Evolutionary conservation across 2,329 filamentous ascomycete genomes (phyloP).

Genomic region (Thielaviopsis ethacetica): DNA sequence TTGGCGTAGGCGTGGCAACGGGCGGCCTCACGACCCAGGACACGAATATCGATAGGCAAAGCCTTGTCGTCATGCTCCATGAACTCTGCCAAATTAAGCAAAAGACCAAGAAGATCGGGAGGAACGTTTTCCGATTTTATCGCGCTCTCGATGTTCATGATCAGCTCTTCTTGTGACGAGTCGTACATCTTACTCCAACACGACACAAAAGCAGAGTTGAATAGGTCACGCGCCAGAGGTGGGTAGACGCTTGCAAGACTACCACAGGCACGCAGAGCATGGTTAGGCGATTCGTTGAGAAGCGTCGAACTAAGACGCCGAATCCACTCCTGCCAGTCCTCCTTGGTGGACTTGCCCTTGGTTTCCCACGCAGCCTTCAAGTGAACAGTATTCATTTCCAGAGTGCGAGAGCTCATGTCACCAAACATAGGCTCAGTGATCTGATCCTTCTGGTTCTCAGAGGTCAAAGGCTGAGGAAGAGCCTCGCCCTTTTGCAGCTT

Average conservation of each 20-base stretch:
- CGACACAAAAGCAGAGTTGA: slow-evolving; percentile 97
- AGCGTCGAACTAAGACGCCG: slow-evolving; percentile 90
- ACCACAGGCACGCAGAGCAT: slow-evolving; percentile 83
- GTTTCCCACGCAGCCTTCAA: slow-evolving; percentile 96
- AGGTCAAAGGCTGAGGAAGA: slow-evolving; percentile 85
- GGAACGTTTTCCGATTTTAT: slow-evolving; percentile 92
- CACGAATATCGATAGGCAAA: slow-evolving; percentile 88
- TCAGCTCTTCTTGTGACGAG: slow-evolving; percentile 90
- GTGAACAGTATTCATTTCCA: slow-evolving; percentile 95
- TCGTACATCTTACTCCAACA: slow-evolving; percentile 98
- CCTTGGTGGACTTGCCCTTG: slow-evolving; percentile 86
- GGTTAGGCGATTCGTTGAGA: slow-evolving; percentile 87
- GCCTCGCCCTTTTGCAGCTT: slow-evolving; percentile 92
- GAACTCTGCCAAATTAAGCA: slow-evolving; percentile 94
- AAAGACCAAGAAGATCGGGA: slow-evolving; percentile 81
- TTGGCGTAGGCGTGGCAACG: slow-evolving; percentile 98
- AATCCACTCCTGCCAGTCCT: slow-evolving; percentile 99
- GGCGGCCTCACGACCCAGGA: slow-evolving; percentile 83
- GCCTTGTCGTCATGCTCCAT: slow-evolving; percentile 99
- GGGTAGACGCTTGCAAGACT: slow-evolving; percentile 81
- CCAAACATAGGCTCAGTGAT: slow-evolving; percentile 66
- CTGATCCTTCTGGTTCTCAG: slow-evolving; percentile 59
- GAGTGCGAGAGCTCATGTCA: slow-evolving; percentile 79
- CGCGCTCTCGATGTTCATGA: slow-evolving; percentile 86
- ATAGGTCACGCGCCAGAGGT: slow-evolving; percentile 79